Base-by-base conservation (phyloP, 441 rosid genomes). In the Melastoma candidum region DNA sequence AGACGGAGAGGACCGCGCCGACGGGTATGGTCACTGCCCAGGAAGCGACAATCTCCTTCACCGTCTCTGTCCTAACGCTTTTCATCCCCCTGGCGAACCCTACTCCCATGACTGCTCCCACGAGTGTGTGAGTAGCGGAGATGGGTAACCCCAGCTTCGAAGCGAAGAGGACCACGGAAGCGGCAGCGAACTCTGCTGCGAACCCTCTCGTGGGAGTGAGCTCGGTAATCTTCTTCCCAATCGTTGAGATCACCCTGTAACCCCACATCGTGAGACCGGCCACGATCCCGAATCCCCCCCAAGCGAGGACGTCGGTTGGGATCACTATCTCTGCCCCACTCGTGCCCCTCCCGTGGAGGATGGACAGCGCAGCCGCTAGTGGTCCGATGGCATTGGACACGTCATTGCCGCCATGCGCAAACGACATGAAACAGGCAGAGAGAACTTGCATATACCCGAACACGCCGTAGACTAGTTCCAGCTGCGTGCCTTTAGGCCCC, bases 341-440 rank as follows among this genome's bases (percentile, higher is more conserved):
- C 44, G 77, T 74, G 49, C 81, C 81, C 0, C 84, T 17, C 22
- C 22, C 90, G 0, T 90, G 97, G 26, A 94, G 85, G 56, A 94
- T 90, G 1, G 94, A 80, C 49, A 94, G 67, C 3, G 97, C 99
- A 41, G 82, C 94, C 2, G 97, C 99, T 68, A 94, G 63, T 8
- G 99, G 99, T 26, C 99, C 99, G 49, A 94, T 94, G 2, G 97
- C 99, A 49, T 94, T 90, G 51, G 99, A 83, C 12, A 94, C 97
- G 60, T 94, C 97, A 47, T 85, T 94, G 24, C 99, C 99, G 11
- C 99, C 99, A 22, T 94, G 99, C 3, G 96, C 97, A 67, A 94
- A 87, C 12, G 97, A 94, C 99, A 94, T 94, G 75, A 94, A 94
- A 77, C 99, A 94, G 44, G 97, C 99, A 17, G 99, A 94, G 55